phyloP scores from a whole-genome alignment of 1,284 basidiomycete genomes.

The Sutorius eximius region DNA sequence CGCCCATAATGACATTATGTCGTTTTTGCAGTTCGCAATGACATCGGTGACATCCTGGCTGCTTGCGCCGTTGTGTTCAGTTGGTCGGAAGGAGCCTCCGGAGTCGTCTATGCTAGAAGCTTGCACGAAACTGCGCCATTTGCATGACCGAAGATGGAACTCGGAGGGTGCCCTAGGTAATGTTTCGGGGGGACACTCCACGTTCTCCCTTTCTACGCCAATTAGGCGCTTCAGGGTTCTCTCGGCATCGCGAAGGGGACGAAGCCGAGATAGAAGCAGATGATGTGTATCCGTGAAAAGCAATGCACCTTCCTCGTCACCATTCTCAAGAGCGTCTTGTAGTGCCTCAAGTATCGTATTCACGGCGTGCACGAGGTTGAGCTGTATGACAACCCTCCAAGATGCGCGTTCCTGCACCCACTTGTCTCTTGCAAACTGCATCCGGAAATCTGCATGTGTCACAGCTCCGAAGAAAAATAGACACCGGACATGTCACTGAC shows the following conservation, averaged over 20 bases:
- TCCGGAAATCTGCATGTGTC: constrained; percentile 56
- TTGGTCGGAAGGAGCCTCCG: constrained; percentile 40
- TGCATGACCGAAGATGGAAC: constrained; percentile 33
- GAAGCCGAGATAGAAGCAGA: constrained; percentile 49
- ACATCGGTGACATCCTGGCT: constrained; percentile 48
- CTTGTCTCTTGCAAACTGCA: constrained; percentile 60
- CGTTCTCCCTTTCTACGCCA: constrained; percentile 48
- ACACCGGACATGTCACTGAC: constrained; percentile 34
- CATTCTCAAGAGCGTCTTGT: constrained; percentile 43
- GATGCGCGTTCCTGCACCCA: constrained; percentile 58
- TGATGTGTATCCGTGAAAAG: constrained; percentile 45
- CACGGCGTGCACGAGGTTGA: constrained; percentile 73
- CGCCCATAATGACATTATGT: constrained; percentile 61
- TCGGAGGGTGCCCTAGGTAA: constrained; percentile 17
- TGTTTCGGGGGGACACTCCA: background rate
- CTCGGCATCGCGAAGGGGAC: constrained; percentile 54
- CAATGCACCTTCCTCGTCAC: constrained; percentile 32
- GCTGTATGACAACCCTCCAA: constrained; percentile 74
- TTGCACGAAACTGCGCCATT: constrained; percentile 37
- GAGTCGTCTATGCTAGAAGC: constrained; percentile 45
- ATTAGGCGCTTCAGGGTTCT: constrained; percentile 51
- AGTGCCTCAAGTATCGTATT: constrained; percentile 60
- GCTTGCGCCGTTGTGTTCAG: constrained; percentile 41
- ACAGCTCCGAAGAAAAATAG: constrained; percentile 6
- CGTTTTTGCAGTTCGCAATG: constrained; percentile 51